Conservation (phyloP, 441 rosid genomes). For the Pelargonium fulgidum region DNA sequence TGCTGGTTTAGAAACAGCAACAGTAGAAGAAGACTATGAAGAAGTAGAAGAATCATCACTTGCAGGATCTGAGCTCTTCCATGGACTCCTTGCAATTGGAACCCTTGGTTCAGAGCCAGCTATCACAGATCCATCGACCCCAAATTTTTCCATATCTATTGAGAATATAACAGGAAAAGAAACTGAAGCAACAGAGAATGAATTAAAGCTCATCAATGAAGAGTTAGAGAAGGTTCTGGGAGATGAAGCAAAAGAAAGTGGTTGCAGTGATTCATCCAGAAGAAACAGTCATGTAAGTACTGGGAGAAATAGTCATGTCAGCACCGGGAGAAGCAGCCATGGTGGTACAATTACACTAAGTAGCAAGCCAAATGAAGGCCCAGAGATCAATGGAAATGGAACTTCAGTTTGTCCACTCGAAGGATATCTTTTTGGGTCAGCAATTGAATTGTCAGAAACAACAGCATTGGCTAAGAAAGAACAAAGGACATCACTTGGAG, state of each 20-base stretch:
- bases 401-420: constrained; percentile 58
- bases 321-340: constrained; percentile 70
- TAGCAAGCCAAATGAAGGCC: constrained; percentile 54
- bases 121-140: constrained; percentile 49
- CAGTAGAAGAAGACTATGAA: constrained; percentile 40
- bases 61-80: constrained; percentile 55
- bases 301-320: constrained; percentile 65
- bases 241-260: constrained; percentile 57
- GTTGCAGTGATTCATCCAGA: constrained; percentile 47
- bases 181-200: constrained; percentile 66
- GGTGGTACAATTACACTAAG: constrained; percentile 68
- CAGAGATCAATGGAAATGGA: constrained; percentile 43
- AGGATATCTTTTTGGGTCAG: constrained; percentile 71
- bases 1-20: constrained; percentile 40
- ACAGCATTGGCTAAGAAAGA: constrained; percentile 55
- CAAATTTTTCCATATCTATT: constrained; percentile 54
- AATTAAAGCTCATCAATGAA: constrained; percentile 61
- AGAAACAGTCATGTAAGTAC: constrained; percentile 7
- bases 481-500: constrained; percentile 66
- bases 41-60: constrained; percentile 39
- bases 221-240: constrained; percentile 66
- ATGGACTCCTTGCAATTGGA: constrained; percentile 76
- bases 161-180: constrained; percentile 64
- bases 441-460: constrained; percentile 59
- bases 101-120: constrained; percentile 60